phyloP scores from a whole-genome alignment of 108 stramenopile species.

The Cyclotella atomus region DNA sequence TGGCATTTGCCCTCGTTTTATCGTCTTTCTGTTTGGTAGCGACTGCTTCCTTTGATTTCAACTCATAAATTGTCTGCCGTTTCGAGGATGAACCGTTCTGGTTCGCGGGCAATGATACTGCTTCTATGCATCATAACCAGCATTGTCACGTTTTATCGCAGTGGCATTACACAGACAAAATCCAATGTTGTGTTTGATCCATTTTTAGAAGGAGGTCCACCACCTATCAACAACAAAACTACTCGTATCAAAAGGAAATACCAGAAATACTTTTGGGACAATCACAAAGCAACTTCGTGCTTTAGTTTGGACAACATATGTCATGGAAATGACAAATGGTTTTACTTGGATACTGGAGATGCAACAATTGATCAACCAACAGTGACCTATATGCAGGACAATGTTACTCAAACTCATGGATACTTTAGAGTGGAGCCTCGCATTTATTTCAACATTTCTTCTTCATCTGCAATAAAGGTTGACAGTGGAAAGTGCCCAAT shows the following conservation, averaged over 20 bases:
- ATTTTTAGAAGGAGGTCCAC: conserved; percentile 18
- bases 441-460: conserved; percentile 40
- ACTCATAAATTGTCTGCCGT: too few relatives aligned
- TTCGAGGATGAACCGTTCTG: background rate
- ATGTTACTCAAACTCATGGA: conserved; percentile 7
- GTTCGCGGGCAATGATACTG: background rate
- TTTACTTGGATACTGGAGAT: conserved; percentile 11
- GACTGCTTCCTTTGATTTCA: too few relatives aligned
- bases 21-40: too few relatives aligned
- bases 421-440: conserved; percentile 22
- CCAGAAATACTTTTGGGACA: conserved; percentile 30
- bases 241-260: too few relatives aligned
- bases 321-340: conserved; percentile 35
- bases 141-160: background rate
- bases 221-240: background rate
- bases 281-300: conserved; percentile 14
- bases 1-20: too few relatives aligned
- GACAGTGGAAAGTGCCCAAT: conserved; percentile 16
- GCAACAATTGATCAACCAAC: conserved; percentile 21
- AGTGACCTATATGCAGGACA: conserved; percentile 6
- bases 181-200: background rate
- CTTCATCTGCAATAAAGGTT: background rate
- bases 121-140: background rate
- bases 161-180: background rate
- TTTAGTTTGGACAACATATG: conserved; percentile 38